These are phyloP conservation scores for Gamsiella multidivaricata DNA, from an alignment of 192 early-diverging fungal genomes.

Conservation along the genomic window DNA sequence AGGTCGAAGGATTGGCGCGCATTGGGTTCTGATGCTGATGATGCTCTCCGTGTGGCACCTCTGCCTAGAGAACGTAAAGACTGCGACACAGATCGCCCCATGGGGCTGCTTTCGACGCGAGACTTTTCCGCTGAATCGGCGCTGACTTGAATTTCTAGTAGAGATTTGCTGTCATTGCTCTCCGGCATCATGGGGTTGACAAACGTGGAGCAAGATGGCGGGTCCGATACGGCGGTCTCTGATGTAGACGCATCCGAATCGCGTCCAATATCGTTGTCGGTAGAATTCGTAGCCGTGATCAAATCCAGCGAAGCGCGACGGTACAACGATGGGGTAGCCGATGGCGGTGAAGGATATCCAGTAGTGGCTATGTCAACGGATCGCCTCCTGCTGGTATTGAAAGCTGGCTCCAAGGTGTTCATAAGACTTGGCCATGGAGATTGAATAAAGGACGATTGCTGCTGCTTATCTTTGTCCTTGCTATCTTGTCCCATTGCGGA, in stretches of 20 bases:
- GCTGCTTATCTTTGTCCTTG: too few species aligned
- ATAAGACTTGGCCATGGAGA: background rate
- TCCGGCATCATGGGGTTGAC: conserved; percentile 14
- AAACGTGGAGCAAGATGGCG: conserved; percentile 33
- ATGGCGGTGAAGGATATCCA: background rate
- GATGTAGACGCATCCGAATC: conserved; percentile 42
- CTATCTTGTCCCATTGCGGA: too few species aligned
- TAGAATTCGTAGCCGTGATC: background rate
- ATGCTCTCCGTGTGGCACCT: background rate
- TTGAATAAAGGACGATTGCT: too few species aligned
- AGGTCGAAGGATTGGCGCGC: conserved; percentile 27
- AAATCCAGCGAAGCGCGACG: conserved; percentile 25
- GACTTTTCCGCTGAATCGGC: background rate
- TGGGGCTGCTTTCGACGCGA: background rate
- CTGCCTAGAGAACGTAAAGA: background rate
- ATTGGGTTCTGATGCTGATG: conserved; percentile 16
- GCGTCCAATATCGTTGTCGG: conserved; percentile 19
- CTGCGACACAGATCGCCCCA: conserved; percentile 2
- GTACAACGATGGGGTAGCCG: background rate
- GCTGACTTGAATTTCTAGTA: background rate
- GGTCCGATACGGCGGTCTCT: conserved; percentile 28
- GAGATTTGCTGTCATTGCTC: conserved; percentile 1
- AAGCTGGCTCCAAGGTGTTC: background rate
- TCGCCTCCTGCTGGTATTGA: background rate
- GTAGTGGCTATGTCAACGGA: background rate